phyloP scores from a whole-genome alignment of 2,329 filamentous ascomycete genomes.

The Hirsutella thompsonii region DNA sequence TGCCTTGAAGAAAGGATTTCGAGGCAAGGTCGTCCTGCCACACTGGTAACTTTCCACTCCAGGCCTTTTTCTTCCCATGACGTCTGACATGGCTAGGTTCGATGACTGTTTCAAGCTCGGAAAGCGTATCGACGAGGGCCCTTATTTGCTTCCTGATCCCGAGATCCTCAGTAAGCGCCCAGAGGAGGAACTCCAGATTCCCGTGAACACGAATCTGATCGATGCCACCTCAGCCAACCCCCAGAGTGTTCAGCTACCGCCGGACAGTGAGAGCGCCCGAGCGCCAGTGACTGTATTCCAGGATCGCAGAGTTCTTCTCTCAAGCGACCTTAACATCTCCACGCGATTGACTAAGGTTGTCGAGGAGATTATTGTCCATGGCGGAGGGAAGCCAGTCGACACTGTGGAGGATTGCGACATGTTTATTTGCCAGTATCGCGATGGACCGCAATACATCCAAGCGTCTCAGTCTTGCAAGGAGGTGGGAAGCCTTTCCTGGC shows the following conservation, averaged over 20 bases:
- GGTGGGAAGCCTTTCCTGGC: slow-evolving; percentile 86
- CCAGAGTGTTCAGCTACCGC: slow-evolving; percentile 28
- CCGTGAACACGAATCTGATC: slow-evolving; percentile 46
- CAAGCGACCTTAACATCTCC: slow-evolving; percentile 59
- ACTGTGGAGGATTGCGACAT: slow-evolving; percentile 62
- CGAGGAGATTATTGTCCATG: slow-evolving; percentile 53
- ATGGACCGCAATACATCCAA: slow-evolving; percentile 62
- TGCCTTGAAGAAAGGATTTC: slow-evolving; percentile 50
- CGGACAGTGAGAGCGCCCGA: slow-evolving; percentile 26
- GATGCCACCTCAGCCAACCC: slow-evolving; percentile 48
- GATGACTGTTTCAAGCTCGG: slow-evolving; percentile 92
- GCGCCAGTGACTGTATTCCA: slow-evolving; percentile 62
- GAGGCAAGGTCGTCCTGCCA: slow-evolving; percentile 75
- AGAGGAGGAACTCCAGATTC: slow-evolving; percentile 42
- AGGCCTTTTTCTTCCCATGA: background rate
- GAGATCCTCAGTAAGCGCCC: slow-evolving; percentile 57
- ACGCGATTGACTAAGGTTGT: slow-evolving; percentile 54
- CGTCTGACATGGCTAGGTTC: slow-evolving; percentile 46
- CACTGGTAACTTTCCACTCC: slow-evolving; percentile 54
- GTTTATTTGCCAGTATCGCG: slow-evolving; percentile 77
- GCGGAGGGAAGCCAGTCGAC: slow-evolving; percentile 57
- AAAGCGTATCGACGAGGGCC: slow-evolving; percentile 76
- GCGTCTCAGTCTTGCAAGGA: slow-evolving; percentile 69
- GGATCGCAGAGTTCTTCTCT: slow-evolving; percentile 65
- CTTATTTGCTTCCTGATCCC: slow-evolving; percentile 76